Percentiles rank a stretch among this genome's conserved stretches.
These are phyloP conservation scores for Skeletonema potamos DNA, from an alignment of 108 stramenopile species.

Conservation along the genomic window DNA sequence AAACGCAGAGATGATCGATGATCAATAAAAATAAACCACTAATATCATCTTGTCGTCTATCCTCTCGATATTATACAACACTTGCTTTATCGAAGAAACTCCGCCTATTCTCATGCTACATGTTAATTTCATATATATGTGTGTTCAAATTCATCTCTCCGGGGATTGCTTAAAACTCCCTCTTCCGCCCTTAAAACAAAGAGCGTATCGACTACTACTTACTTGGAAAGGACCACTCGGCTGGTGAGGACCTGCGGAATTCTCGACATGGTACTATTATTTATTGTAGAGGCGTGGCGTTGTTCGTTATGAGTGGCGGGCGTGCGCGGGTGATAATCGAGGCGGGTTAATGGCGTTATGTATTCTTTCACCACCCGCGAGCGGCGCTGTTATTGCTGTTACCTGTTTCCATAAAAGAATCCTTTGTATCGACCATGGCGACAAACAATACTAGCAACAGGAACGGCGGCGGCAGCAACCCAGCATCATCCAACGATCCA, in stretches of 20 bases:
- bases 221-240: conserved; percentile 26
- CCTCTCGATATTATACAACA: not conserved
- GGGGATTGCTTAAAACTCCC: too few species aligned
- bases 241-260: conserved; percentile 29
- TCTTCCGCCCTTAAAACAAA: too few species aligned
- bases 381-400: too few species aligned
- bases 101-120: not conserved
- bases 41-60: too few species aligned
- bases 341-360: too few species aligned
- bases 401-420: not conserved
- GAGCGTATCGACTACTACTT: too few species aligned
- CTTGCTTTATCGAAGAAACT: too few species aligned
- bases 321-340: not conserved
- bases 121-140: not conserved
- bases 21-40: not conserved
- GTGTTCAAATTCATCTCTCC: not conserved
- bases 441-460: not conserved
- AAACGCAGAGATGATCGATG: not conserved
- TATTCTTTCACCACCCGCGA: too few species aligned
- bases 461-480: not conserved
- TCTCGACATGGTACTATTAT: conserved; percentile 1
- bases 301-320: too few species aligned
- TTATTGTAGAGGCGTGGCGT: not conserved
- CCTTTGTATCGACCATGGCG: not conserved
- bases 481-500: not conserved